Conservation (phyloP, 2,329 filamentous ascomycete species). For the Emmonsiellopsis sp. region DNA sequence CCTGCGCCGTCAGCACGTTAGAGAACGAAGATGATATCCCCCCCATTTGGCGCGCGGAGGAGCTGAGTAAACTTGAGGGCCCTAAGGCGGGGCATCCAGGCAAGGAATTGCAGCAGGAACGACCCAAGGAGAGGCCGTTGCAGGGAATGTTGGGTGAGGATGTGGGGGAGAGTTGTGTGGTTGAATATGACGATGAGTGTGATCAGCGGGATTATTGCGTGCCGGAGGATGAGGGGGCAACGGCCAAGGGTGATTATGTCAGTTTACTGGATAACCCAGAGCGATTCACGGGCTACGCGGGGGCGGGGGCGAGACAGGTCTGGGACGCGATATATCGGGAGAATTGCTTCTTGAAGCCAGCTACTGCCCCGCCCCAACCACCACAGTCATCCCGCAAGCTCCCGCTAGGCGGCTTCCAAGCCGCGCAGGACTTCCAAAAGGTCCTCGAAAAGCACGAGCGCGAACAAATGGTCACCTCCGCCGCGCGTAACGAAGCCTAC, state of each 20-base stretch:
- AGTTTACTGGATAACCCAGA: constrained; percentile 89
- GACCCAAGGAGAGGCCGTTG: constrained; percentile 60
- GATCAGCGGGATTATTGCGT: constrained; percentile 96
- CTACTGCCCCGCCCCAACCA: constrained; percentile 16
- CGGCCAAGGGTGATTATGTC: constrained; percentile 89
- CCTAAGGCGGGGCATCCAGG: constrained; percentile 84
- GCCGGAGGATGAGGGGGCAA: constrained; percentile 81
- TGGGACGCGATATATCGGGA: constrained; percentile 97
- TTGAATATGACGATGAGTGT: constrained; percentile 95
- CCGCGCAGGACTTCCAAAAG: constrained; percentile 51
- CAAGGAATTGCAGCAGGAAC: constrained; percentile 60
- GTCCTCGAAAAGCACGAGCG: constrained; percentile 43
- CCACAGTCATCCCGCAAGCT: constrained; percentile 12
- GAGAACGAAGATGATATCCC: constrained; percentile 95
- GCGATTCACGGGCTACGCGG: constrained; percentile 87
- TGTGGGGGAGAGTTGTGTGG: constrained; percentile 90
- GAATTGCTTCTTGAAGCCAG: constrained; percentile 70
- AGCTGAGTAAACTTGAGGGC: constrained; percentile 84
- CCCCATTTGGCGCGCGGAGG: constrained; percentile 78
- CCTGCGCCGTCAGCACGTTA: constrained; percentile 87
- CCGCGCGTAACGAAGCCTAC: constrained; percentile 42
- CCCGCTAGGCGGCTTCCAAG: constrained; percentile 40
- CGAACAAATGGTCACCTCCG: constrained; percentile 40
- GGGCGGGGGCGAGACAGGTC: constrained; percentile 74
- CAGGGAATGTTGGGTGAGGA: constrained; percentile 73